Evolutionary conservation across 495 filamentous ascomycete species (phyloP), one percentile per base, ranked within the genome.

Genomic region (Xylaria intraflava): DNA sequence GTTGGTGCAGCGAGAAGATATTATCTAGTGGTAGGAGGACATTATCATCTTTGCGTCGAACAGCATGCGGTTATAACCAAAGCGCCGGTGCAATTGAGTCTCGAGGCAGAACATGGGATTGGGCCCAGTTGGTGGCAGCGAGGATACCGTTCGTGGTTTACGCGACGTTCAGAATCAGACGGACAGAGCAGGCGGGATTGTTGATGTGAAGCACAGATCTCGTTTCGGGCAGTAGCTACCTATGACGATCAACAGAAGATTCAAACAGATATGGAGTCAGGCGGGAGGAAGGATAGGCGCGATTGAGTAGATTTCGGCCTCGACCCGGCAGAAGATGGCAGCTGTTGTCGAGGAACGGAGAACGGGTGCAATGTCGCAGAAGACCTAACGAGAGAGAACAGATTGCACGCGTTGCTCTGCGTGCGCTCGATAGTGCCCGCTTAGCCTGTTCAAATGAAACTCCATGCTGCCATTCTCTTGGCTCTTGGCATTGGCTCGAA

Each of bases 41-140:
- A 12, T 35, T 53, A 22, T 53, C 51, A 53, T 53, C 46, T 46
- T 53, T 44, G 22, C 31, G 23, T 17, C 24, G 24, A 45, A 40
- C 24, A 20, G 16, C 22, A 40, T 35, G 42, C 22, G 40, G 24
- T 23, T 35, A 53, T 44, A 23, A 33, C 31, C 30, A 53, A 40
- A 19, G 19, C 24, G 40, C 42, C 7, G 17, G 20, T n/a, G n/a
- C 6, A 9, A 38, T 20, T 22, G 42, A 38, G 16, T 17, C 35
- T 16, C 35, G 16, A 38, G 35, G 35, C 35, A 38, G 27, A 11
- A 45, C 17, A 53, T 11, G 8, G 22, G 16, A 17, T 36, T 6
- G 12, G 19, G 49, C 23, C 49, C 29, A 31, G 35, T 40, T 9
- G 16, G 24, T 20, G 24, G 35, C 16, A 29, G 27, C 17, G 35